These are phyloP conservation scores for Symbiodinium pilosum DNA, from an alignment of 73 alveolate genomes.

Conservation along the genomic window DNA sequence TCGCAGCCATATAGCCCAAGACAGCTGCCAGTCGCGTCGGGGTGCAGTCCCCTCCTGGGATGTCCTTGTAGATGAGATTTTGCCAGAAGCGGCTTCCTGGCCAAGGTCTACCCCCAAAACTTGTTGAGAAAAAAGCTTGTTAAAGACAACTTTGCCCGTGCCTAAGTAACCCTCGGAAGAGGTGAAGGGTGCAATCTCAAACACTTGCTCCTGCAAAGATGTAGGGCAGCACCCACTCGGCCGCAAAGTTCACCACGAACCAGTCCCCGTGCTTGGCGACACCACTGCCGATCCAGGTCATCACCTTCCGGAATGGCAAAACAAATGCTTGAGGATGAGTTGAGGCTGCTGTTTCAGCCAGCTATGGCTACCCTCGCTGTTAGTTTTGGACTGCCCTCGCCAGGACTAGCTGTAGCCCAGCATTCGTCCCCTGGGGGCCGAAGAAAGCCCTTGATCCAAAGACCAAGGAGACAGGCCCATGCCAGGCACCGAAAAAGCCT, in stretches of 20 bases:
- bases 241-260: constrained; percentile 15
- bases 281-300: constrained; percentile 21
- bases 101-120: background rate
- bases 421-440: constrained; percentile 12
- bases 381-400: background rate
- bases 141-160: background rate
- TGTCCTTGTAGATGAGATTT: background rate
- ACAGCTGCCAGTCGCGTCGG: constrained; percentile 7
- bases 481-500: constrained; percentile 21
- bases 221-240: constrained; percentile 14
- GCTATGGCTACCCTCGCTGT: background rate
- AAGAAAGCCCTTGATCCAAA: constrained; percentile 9
- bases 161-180: too few relatives aligned
- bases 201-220: background rate
- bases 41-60: constrained; percentile 17
- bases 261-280: constrained; percentile 10
- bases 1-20: constrained; percentile 10
- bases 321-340: too few relatives aligned
- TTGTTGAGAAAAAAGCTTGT: background rate
- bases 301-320: background rate
- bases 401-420: constrained; percentile 8
- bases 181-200: background rate
- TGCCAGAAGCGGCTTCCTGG: constrained; percentile 24
- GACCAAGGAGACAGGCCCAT: background rate
- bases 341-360: background rate